Conservation (phyloP, 2,329 filamentous ascomycete species). For the Aspergillus sp. region DNA sequence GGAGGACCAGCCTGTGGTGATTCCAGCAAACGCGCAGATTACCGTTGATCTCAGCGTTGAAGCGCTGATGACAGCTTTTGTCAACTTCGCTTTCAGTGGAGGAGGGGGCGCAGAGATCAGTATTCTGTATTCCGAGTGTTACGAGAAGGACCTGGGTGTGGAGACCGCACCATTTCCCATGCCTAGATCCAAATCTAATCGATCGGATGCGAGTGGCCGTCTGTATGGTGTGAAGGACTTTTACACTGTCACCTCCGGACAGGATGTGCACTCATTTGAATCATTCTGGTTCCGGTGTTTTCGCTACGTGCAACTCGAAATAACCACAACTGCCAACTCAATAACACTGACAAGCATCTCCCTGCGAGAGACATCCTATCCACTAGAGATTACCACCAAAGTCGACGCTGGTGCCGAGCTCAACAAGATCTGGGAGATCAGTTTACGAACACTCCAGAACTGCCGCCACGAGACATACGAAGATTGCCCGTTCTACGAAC, state of each 20-base stretch:
- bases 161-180: constrained; percentile 1
- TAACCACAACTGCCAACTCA: not conserved
- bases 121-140: constrained; percentile 12
- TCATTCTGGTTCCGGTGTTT: constrained; percentile 17
- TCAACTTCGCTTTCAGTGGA: not conserved
- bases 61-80: not conserved
- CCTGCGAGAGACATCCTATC: not conserved
- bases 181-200: constrained; percentile 2
- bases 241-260: not conserved
- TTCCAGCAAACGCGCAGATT: not conserved
- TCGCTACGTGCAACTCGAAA: constrained; percentile 9
- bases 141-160: not conserved
- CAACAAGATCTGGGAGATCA: constrained; percentile 10
- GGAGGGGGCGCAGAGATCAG: not conserved
- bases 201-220: not conserved
- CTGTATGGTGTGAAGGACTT: constrained; percentile 5
- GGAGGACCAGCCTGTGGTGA: not conserved
- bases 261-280: not conserved
- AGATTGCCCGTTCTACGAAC: constrained; percentile 17
- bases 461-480: constrained; percentile 18
- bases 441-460: constrained; percentile 5
- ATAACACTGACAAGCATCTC: not conserved
- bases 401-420: not conserved
- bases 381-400: not conserved
- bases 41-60: not conserved